Base-by-base conservation (phyloP, 1,139 yeast genomes). In the Pichia sp. region DNA sequence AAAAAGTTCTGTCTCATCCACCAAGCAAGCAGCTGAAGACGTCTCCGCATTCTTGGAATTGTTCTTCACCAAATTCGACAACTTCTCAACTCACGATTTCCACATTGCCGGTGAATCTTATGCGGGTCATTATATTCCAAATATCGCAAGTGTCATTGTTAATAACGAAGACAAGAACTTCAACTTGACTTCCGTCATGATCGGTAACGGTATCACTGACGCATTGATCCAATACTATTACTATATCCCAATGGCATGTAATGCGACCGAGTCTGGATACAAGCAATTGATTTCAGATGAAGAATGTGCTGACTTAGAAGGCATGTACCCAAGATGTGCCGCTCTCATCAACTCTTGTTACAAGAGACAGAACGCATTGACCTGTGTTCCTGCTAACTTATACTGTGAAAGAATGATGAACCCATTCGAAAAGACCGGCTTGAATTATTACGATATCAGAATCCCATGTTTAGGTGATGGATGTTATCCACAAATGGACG, bases 81-180 rank as follows among this genome's bases (percentile, higher is more conserved):
- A 83, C 54, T 83, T 80, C 60, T 54, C 67, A 39, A 57, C 66
- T n/a, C 73, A 77, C 54, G 75, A 74, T 38, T 86, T 87, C 77
- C 95, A 87, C 65, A 83, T 88, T 64, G 81, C 95, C 46, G 96
- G 96, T 51, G 96, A 88, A 67, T 84, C 93, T 12, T 88, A 87
- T 60, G 96, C 89, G 34, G 96, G 96, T 38, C 95, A 86, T 66
- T 87, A 87, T 64, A 81, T 87, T 54, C 96, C 96, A 24, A 79
- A 75, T 22, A 81, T 88, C 66, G 93, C 93, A 17, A 70, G 77
- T 41, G 94, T 85, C 62, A 85, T 88, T 53, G 67, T 85, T 52
- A 72, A 69, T 53, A 81, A 81, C 62, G 79, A 80, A 18, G 87
- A 83, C 60, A 75, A 85, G 51, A 69, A 77, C 18, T 86, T 87